A percentile compares a stretch with the other conserved stretches of the same genome.
phyloP scores from a whole-genome alignment of 345 rosid genomes.

The Atalantia buxifolia region DNA sequence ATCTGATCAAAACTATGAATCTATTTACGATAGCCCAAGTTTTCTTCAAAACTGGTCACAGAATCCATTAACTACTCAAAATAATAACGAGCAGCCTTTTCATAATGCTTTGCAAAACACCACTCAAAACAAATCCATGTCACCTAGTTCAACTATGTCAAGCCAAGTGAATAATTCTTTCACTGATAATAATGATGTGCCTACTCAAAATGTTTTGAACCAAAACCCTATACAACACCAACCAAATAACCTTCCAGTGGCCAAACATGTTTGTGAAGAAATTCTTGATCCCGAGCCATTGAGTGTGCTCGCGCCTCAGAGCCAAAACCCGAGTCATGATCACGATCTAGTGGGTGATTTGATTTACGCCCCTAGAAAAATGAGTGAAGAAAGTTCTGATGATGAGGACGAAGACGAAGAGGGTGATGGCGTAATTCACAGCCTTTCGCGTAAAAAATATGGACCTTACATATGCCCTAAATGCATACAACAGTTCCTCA shows the following conservation, averaged over 20 bases:
- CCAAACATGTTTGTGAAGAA: not conserved
- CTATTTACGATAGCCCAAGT: not conserved
- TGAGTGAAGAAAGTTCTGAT: not conserved
- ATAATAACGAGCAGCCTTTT: not conserved
- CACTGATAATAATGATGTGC: not conserved
- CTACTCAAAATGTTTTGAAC: not conserved
- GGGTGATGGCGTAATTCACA: not conserved
- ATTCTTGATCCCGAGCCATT: not conserved
- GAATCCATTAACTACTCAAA: not conserved
- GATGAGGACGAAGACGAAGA: not conserved
- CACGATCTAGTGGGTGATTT: too few relatives aligned
- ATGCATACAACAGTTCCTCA: not conserved
- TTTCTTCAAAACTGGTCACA: not conserved
- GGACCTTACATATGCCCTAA: conserved; percentile 5
- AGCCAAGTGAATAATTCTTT: not conserved
- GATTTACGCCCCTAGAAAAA: not conserved
- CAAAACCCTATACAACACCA: not conserved
- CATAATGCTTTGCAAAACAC: not conserved
- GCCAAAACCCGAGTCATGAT: too few relatives aligned
- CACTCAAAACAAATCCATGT: not conserved
- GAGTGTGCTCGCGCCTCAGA: not conserved
- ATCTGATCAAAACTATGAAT: not conserved
- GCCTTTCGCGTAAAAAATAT: not conserved
- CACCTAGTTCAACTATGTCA: not conserved
- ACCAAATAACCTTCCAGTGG: not conserved